Evolutionary conservation across 345 rosid genomes (phyloP), one percentile per base, ranked within the genome.

Genomic region (Bruguiera parviflora): DNA sequence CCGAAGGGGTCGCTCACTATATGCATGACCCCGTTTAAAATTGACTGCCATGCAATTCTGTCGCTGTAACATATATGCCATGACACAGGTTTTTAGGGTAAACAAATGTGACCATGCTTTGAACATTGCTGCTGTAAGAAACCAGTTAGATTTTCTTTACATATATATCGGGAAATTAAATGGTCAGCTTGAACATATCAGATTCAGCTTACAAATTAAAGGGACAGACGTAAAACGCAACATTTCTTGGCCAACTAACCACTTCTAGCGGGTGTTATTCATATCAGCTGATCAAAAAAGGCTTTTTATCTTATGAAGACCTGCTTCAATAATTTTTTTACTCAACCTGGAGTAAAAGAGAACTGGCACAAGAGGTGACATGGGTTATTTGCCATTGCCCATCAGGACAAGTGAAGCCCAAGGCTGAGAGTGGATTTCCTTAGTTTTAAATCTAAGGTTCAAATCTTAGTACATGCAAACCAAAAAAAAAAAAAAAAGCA

Each of bases 241-340:
- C 75, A 73, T 78, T 69, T 77, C 83, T 73, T 61, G 77, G 64
- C 75, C 73, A 85, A 85, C 88, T 82, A 85, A 85, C 88, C 80
- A 78, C 88, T 68, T 61, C 35, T 64, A 19, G 32, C 3, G 21
- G 55, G 8, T 65, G 19, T 37, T 25, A 20, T 69, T 19, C 3
- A 58, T 58, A 28, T 67, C 46, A 3, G 15, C 18, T 43, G 18
- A 43, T 43, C 18, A 10, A 39, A 43, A 11, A 43, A 3, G 3
- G 5, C 49, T 8, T 9, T 33, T 37, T 13, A 37, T 8, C 43
- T 37, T 37, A 8, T 37, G 43, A 37, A 37, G 43, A 8, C 49
- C 13, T 13, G 15, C 49, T 43, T 7, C 37, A 33, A 5, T 32
- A 4, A 6, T 32, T 0, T 32, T 32, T 33, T 7, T 33, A 33